A percentile compares a stretch with the other conserved stretches of the same genome.
Evolutionary conservation across 192 early-diverging fungal genomes (phyloP).

Genomic region (Podila horticola): DNA sequence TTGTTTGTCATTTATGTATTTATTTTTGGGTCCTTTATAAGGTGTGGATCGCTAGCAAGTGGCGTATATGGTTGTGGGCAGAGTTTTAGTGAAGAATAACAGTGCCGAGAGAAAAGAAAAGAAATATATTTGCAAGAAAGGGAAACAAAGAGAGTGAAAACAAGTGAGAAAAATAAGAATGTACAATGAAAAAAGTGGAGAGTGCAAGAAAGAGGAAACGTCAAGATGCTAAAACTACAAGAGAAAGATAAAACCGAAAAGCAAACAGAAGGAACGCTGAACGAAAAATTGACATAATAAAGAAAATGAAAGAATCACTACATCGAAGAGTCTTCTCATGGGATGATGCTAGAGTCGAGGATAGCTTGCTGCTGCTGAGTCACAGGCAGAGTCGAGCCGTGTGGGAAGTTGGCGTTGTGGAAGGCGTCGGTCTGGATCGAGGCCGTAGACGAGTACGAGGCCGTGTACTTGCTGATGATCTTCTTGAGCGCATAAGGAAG

Average conservation of each 20-base stretch:
- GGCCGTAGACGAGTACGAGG: conserved; percentile 58
- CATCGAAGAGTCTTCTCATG: conserved; percentile 3
- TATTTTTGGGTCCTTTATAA: no score
- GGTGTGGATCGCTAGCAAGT: no score
- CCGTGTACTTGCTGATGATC: conserved; percentile 81
- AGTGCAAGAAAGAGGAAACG: neutral
- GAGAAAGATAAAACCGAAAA: conserved; percentile 11
- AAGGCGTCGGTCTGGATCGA: conserved; percentile 55
- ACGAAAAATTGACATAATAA: conserved; percentile 2
- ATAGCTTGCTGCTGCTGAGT: conserved; percentile 40
- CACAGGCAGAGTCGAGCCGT: conserved; percentile 41
- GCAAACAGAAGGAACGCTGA: neutral
- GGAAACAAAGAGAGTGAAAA: conserved; percentile 11
- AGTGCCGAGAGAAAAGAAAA: neutral
- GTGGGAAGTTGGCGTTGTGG: conserved; percentile 51
- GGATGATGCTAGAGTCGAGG: conserved; percentile 35
- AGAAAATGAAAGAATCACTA: neutral
- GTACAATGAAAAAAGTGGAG: neutral
- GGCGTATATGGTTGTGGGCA: no score
- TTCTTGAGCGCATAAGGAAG: conserved; percentile 78
- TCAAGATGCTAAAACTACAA: neutral
- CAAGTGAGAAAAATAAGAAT: conserved; percentile 8
- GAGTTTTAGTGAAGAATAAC: no score
- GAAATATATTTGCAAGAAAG: conserved; percentile 13
- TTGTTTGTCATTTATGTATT: no score